A percentile compares a stretch with the other conserved stretches of the same genome.
phyloP scores from a whole-genome alignment of 225 moss, liverwort and hornwort genomes.

The Ulota crispa region DNA sequence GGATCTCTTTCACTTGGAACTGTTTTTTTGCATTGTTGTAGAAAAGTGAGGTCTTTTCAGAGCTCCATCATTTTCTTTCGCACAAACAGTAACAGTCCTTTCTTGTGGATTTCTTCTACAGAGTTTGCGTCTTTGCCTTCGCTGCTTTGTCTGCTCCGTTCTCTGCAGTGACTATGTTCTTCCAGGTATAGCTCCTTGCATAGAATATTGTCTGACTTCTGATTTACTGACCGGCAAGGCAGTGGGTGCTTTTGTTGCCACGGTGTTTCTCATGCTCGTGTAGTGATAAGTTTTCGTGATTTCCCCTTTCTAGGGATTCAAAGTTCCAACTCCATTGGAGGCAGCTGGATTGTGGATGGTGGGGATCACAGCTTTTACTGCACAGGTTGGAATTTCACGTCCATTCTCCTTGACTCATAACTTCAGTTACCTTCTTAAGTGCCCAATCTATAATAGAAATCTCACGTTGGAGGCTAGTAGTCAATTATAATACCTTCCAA shows the following conservation, averaged over 20 bases:
- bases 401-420: neutral
- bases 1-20: constrained; percentile 10
- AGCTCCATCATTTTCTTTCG: neutral
- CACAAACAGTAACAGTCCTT: neutral
- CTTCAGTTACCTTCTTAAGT: neutral
- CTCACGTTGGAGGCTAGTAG: neutral
- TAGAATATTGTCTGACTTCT: neutral
- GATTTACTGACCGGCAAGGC: neutral
- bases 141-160: constrained; percentile 73
- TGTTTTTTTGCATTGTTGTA: constrained; percentile 2
- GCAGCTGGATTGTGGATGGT: constrained; percentile 53
- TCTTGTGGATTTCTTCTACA: constrained; percentile 30
- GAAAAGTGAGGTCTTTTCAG: constrained; percentile 12
- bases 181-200: constrained; percentile 52
- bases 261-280: neutral
- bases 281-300: neutral
- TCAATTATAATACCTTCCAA: neutral
- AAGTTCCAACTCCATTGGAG: constrained; percentile 47
- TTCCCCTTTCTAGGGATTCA: constrained; percentile 43
- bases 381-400: constrained; percentile 51
- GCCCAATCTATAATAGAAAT: neutral
- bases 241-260: neutral
- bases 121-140: constrained; percentile 79
- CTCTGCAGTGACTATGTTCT: constrained; percentile 52
- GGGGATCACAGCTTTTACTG: constrained; percentile 63